Conservation (phyloP, 2,329 filamentous ascomycete species). For the Xylariomycetidae sp. region DNA sequence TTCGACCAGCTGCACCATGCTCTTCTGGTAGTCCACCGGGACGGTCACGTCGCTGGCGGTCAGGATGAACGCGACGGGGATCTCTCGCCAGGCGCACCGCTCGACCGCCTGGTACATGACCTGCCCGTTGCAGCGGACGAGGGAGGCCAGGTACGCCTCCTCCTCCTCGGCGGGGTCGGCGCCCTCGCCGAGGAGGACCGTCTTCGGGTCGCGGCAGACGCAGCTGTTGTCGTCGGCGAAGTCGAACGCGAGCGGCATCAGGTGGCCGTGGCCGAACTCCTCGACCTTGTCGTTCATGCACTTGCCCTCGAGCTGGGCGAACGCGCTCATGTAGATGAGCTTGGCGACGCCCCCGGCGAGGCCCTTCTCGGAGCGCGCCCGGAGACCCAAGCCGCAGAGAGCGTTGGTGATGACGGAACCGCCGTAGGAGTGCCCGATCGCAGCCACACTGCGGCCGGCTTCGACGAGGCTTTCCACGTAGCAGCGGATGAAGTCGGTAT, state of each 20-base stretch:
- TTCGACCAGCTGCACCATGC: slow-evolving; percentile 7
- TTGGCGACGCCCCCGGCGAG: slow-evolving; percentile 15
- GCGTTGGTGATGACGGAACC: slow-evolving; percentile 20
- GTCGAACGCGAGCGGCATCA: slow-evolving; percentile 6
- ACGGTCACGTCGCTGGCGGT: slow-evolving; percentile 6
- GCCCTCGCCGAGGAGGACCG: background rate
- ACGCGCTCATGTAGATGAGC: slow-evolving; percentile 17
- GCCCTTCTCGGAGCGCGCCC: slow-evolving; percentile 5
- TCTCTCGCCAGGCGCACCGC: slow-evolving; percentile 8
- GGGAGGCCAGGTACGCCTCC: background rate
- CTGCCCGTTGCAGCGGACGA: background rate
- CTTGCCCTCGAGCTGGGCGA: slow-evolving; percentile 4
- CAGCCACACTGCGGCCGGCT: slow-evolving; percentile 10
- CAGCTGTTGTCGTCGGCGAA: slow-evolving; percentile 6
- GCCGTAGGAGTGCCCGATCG: slow-evolving; percentile 21
- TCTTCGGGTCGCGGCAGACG: slow-evolving; percentile 3
- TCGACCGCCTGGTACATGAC: slow-evolving; percentile 1
- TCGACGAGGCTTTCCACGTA: slow-evolving; percentile 13
- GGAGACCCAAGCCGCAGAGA: slow-evolving; percentile 10
- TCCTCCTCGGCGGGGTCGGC: background rate
- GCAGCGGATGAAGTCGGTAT: slow-evolving; percentile 13
- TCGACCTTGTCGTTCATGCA: slow-evolving; percentile 5
- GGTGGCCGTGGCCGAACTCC: slow-evolving; percentile 2
- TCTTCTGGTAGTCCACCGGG: slow-evolving; percentile 6
- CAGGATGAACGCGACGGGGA: slow-evolving; percentile 6